Evolutionary conservation across 1,284 basidiomycete species (phyloP).

Genomic region (Apiotrichum veenhuisii): DNA sequence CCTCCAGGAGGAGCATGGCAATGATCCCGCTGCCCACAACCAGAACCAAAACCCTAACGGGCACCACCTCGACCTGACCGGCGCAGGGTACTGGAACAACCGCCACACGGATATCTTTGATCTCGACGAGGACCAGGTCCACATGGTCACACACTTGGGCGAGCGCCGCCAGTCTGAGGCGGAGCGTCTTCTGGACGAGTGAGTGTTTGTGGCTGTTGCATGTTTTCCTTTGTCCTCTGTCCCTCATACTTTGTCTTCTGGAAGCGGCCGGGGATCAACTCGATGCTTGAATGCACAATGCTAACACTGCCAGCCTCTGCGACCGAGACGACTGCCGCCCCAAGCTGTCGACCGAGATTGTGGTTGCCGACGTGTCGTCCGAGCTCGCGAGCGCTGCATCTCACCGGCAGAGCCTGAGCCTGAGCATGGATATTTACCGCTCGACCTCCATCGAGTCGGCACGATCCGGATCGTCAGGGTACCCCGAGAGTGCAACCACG

Average conservation of each 20-base stretch:
- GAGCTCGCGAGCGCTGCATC: no score
- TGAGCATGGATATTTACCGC: neutral
- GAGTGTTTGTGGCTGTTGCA: no score
- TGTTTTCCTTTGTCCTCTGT: neutral
- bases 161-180: neutral
- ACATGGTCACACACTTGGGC: slow-evolving; percentile 9
- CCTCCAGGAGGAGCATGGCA: neutral
- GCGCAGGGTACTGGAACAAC: slow-evolving; percentile 30
- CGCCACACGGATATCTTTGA: slow-evolving; percentile 23
- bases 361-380: neutral
- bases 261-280: no score
- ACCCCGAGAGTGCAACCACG: slow-evolving; percentile 1
- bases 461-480: neutral
- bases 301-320: neutral
- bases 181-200: neutral
- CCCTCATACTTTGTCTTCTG: no score
- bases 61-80: slow-evolving; percentile 22
- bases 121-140: slow-evolving; percentile 20
- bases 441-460: neutral
- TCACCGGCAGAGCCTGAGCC: no score
- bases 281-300: neutral
- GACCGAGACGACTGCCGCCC: neutral
- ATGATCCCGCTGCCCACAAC: neutral
- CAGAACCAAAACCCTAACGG: slow-evolving; percentile 4
- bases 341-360: slow-evolving; percentile 1